These are phyloP conservation scores for Mrakia gelida DNA, from an alignment of 768 basidiomycete genomes.

Conservation along the genomic window DNA sequence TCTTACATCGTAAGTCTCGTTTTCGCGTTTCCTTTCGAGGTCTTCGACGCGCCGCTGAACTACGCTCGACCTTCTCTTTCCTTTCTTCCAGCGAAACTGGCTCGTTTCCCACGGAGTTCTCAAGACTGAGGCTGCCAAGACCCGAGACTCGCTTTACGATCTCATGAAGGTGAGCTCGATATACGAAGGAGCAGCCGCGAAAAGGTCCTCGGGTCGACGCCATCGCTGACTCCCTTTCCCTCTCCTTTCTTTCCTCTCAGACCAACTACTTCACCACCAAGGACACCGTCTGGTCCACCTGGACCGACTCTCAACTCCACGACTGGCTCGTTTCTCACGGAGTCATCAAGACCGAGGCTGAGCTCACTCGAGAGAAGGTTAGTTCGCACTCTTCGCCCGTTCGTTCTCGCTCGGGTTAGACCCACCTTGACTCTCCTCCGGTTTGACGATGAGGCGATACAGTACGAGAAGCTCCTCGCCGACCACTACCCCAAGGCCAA, in stretches of 20 bases:
- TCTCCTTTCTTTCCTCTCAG: conserved; percentile 30
- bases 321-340: conserved; percentile 72
- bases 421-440: neutral
- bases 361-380: conserved; percentile 30
- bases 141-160: conserved; percentile 57
- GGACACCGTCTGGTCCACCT: conserved; percentile 49
- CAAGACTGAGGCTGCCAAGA: conserved; percentile 58
- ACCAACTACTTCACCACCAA: conserved; percentile 47
- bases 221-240: conserved; percentile 29
- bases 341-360: conserved; percentile 65
- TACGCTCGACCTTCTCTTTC: neutral
- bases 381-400: neutral
- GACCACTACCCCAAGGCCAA: conserved; percentile 62
- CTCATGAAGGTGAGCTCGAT: conserved; percentile 66
- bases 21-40: neutral
- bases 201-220: too few relatives aligned
- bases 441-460: neutral
- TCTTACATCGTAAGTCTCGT: conserved; percentile 62
- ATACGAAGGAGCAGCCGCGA: too few relatives aligned
- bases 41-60: conserved; percentile 15
- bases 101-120: conserved; percentile 72
- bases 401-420: neutral
- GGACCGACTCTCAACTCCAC: conserved; percentile 74
- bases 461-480: conserved; percentile 32
- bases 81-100: conserved; percentile 63